Base-by-base conservation (phyloP, 2,329 filamentous ascomycete genomes). In the Microsporum audouinii region DNA sequence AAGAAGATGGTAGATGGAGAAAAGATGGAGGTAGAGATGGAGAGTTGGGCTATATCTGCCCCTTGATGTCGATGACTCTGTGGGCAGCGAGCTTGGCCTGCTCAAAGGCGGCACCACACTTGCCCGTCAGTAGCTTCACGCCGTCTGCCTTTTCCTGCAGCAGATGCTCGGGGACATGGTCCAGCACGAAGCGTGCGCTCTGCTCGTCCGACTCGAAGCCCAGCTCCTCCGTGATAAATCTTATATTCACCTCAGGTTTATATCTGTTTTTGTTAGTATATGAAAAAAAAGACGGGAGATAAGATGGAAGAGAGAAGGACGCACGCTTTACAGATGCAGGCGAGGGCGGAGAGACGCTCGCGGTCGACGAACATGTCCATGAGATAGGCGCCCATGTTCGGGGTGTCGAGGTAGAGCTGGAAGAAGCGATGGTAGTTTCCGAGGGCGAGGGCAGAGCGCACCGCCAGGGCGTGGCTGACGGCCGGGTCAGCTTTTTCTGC, bases 361-460 rank as follows among this genome's bases (percentile, higher is more conserved):
- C 94, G 87, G 70, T 86, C 86, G 73, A 97, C 88, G 79, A 99
- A 97, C 89, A 96, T 96, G 79, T 99, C 94, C 89, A 99, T 95
- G 58, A 99, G 83, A 76, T 97, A 97, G 68, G 88, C 91, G 64
- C 94, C 92, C 91, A 99, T 96, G 71, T 95, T 95, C 58, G 91
- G 91, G 29, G 91, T 91, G 72, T 92, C 87, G 67, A 95, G 84
- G 75, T 96, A 99, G 51, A 99, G 84, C 78, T 89, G 88, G 83
- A 99, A 97, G 76, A 99, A 97, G 73, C 85, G 92, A 78, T 99
- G 92, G 75, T 96, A 96, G 77, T 97, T 97, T 69, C 91, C 91
- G 73, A 95, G 80, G 58, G 94, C 92, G 71, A 97, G 79, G 57
- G 94, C 89, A 59, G 92, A 95, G 68, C 94, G 89, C 65, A 97